Conservation (phyloP, 2,329 filamentous ascomycete genomes). For the Diaporthe citri region DNA sequence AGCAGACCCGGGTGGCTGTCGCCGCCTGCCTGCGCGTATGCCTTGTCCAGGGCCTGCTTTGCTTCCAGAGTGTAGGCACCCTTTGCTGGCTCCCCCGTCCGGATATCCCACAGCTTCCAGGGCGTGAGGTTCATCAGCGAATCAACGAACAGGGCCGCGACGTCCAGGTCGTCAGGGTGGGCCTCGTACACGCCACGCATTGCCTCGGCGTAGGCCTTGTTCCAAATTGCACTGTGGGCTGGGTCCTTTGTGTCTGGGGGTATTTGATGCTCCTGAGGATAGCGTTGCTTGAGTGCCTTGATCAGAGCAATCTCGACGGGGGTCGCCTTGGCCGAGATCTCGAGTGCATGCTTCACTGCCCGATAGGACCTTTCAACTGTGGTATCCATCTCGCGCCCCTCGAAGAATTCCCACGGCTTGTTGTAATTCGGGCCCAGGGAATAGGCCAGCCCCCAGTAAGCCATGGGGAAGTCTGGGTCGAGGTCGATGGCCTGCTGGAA, state of each 20-base stretch:
- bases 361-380: conserved; percentile 56
- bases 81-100: conserved; percentile 57
- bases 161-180: conserved; percentile 51
- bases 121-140: conserved; percentile 63
- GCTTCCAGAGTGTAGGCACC: conserved; percentile 69
- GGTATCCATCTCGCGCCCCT: conserved; percentile 67
- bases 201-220: conserved; percentile 70
- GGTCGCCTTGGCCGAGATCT: conserved; percentile 49
- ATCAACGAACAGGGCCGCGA: conserved; percentile 62
- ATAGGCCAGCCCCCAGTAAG: conserved; percentile 79
- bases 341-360: conserved; percentile 48
- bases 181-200: conserved; percentile 54
- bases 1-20: conserved; percentile 71
- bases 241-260: conserved; percentile 58
- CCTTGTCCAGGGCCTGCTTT: conserved; percentile 69
- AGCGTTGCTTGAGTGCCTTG: conserved; percentile 71
- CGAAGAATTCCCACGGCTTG: conserved; percentile 82
- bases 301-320: conserved; percentile 73
- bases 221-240: conserved; percentile 59
- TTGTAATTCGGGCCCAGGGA: conserved; percentile 81
- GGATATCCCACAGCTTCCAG: conserved; percentile 60
- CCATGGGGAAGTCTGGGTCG: conserved; percentile 71
- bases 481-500: conserved; percentile 70
- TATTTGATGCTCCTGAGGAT: conserved; percentile 56
- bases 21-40: conserved; percentile 62